Base-by-base conservation (phyloP, 2,329 filamentous ascomycete species). In the Ascochyta rabiei region DNA sequence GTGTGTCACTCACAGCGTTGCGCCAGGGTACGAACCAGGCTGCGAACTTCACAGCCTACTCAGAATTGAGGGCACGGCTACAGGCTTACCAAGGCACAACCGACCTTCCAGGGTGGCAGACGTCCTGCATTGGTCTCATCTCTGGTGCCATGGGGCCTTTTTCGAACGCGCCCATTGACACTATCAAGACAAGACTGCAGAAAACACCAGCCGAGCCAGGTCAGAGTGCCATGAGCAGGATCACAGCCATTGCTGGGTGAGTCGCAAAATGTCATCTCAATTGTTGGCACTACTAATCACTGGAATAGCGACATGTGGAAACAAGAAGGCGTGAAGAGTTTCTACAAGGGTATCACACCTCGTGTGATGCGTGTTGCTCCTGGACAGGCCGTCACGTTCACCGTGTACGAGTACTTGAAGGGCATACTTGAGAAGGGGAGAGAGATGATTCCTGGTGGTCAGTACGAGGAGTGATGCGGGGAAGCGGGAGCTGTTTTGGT, bases 281-380 rank as follows among this genome's bases (percentile, higher is more conserved):
- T 4, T 12, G 12, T 21, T 28, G 23, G 30, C 33, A 5, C 6
- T 33, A 19, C 62, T 69, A 33, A 68, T 43, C n/a, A 16, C 2
- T 24, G 23, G 1, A 6, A 33, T 46, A 77, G 73, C 44, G 75
- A 79, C 37, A 81, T 82, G 79, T 81, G 79, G 76, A 91, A 89
- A 70, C 90, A 96, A 80, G 95, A 99, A 79, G 95, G 95, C 31
- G 82, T 93, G 65, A 88, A 91, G 68, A 95, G 95, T 42, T 99
- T 99, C 79, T 99, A 96, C 83, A 98, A 98, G 84, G 95, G 95
- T 69, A 99, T 99, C 77, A 99, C 95, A 41, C 95, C 95, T 6
- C 86, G 95, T 68, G 90, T 99, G 66, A 98, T 98, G 92, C 87
- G 95, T 71, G 95, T 99, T 48, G 95, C 95, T 23, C 95, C 95